Evolutionary conservation across 2,329 filamentous ascomycete genomes (phyloP), one percentile per base, ranked within the genome.

Genomic region (Aspergillus jensenii): DNA sequence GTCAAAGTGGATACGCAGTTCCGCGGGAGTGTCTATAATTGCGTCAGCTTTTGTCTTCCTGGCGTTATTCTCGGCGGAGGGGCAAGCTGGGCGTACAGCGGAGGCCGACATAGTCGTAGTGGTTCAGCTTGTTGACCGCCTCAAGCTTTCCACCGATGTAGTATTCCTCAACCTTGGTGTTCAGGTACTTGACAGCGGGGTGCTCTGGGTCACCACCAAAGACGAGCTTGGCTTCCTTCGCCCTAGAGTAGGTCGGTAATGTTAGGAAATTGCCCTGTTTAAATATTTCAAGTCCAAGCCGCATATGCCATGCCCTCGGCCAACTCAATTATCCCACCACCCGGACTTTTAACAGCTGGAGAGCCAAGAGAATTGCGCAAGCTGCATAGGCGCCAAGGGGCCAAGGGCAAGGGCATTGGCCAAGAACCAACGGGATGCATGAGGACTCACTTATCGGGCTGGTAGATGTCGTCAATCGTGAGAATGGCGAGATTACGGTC

Each of bases 51-150:
- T 40, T 37, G 19, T 41, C 9, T 41, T 40, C 35, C 31, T 54
- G 35, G 52, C 21, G 43, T 27, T 21, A 25, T 43, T 12, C n/a
- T 43, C 51, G 45, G 33, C 19, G 60, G 35, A 50, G 52, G 41
- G 39, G 31, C 14, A 19, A 27, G 31, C 52, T 12, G 17, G 33
- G 77, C 88, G 78, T 83, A 91, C 90, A 98, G 82, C 95, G 88
- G 59, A 98, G 86, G 71, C 90, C 95, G 67, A 98, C 91, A 81
- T 98, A 98, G 82, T 99, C 95, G 82, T 99, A 99, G 84, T 99
- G 95, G 81, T 96, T 92, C 61, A 96, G 85, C 68, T 91, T 90
- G 84, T 93, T 93, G 75, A 99, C 88, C 62, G 95, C 95, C 75
- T 98, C 91, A 64, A 99, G 81, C 86, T 96, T 97, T 75, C 95